Percentiles rank a stretch among this genome's conserved stretches.
Evolutionary conservation across 2,329 filamentous ascomycete species (phyloP).

Genomic region (Calonectria honghensis): DNA sequence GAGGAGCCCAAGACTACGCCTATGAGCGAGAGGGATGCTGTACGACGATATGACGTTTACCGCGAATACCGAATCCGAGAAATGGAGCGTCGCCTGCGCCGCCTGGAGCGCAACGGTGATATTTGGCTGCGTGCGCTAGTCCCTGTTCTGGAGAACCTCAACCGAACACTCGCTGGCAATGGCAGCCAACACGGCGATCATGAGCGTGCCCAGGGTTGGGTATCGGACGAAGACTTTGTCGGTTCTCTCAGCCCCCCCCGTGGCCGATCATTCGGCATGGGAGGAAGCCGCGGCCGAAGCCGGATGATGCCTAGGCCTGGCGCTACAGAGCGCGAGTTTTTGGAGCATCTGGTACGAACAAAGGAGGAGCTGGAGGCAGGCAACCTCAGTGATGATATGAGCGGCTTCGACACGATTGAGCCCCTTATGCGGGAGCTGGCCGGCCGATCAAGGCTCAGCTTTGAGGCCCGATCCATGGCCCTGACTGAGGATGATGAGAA

Average conservation of each 20-base stretch:
- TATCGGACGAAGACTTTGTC: conserved; percentile 58
- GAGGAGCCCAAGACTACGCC: conserved; percentile 48
- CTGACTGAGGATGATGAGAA: conserved; percentile 47
- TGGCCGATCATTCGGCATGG: conserved; percentile 37
- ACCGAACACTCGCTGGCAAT: conserved; percentile 56
- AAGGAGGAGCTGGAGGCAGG: conserved; percentile 52
- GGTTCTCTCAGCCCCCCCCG: conserved; percentile 36
- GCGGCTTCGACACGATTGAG: conserved; percentile 64
- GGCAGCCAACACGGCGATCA: conserved; percentile 45
- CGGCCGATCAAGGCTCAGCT: conserved; percentile 54
- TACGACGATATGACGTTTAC: conserved; percentile 63
- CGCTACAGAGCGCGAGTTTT: conserved; percentile 56
- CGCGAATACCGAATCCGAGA: conserved; percentile 66
- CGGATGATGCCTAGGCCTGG: conserved; percentile 51
- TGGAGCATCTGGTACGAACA: conserved; percentile 56
- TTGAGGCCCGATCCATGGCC: conserved; percentile 53
- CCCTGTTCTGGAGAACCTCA: conserved; percentile 67
- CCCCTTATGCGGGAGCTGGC: conserved; percentile 67
- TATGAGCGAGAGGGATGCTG: conserved; percentile 59
- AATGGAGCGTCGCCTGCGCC: conserved; percentile 67
- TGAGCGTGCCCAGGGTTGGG: conserved; percentile 53
- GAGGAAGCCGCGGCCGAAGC: conserved; percentile 40
- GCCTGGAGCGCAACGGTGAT: conserved; percentile 68
- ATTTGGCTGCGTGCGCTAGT: conserved; percentile 66
- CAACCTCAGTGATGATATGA: conserved; percentile 56